phyloP scores from a whole-genome alignment of 257 asterid species.

The Apocynum venetum region DNA sequence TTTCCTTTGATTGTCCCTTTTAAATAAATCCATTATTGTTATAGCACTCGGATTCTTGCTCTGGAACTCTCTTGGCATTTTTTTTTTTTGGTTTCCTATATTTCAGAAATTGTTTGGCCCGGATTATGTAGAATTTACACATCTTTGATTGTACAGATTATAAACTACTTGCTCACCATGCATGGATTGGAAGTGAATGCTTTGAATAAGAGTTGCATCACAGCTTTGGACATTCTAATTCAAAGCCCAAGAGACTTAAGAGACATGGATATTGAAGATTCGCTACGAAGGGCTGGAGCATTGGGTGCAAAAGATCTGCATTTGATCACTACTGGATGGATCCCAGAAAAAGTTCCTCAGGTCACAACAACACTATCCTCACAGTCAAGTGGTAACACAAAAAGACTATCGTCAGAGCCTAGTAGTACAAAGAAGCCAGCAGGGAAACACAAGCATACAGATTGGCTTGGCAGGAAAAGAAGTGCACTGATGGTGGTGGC shows the following conservation, averaged over 20 bases:
- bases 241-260: conserved; percentile 39
- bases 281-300: conserved; percentile 30
- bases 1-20: background rate
- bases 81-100: too few species aligned
- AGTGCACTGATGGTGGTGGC: conserved; percentile 41
- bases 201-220: conserved; percentile 23
- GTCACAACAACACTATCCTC: background rate
- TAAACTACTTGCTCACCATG: conserved; percentile 26
- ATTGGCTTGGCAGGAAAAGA: conserved; percentile 33
- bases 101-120: background rate
- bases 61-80: background rate
- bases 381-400: background rate
- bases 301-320: conserved; percentile 23
- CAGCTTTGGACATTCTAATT: conserved; percentile 34
- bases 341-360: background rate
- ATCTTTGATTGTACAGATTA: conserved; percentile 24
- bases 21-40: background rate
- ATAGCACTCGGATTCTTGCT: background rate
- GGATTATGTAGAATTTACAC: background rate
- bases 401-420: background rate
- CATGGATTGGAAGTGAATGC: conserved; percentile 36
- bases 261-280: conserved; percentile 37
- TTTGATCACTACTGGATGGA: conserved; percentile 19
- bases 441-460: conserved; percentile 24
- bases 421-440: conserved; percentile 9